These are phyloP conservation scores for Mycena indigotica DNA, from an alignment of 768 basidiomycete genomes.

Conservation along the genomic window DNA sequence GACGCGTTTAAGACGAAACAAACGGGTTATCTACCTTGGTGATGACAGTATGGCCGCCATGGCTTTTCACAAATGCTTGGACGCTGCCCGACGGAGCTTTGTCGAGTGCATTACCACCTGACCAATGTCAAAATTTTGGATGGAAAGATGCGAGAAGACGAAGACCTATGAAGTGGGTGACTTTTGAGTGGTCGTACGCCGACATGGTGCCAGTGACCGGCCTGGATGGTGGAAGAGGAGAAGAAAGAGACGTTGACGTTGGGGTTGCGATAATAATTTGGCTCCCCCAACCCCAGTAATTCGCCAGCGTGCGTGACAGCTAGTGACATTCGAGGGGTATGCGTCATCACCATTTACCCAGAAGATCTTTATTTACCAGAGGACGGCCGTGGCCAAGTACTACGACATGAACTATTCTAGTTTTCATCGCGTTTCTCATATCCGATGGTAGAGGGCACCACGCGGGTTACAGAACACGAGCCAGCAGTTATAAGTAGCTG, in stretches of 20 bases:
- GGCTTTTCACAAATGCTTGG: conserved; percentile 84
- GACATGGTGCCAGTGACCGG: conserved; percentile 39
- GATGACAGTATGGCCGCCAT: conserved; percentile 98
- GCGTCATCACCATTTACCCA: no score
- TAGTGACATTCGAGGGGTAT: no score
- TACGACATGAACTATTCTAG: no score
- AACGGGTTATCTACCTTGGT: conserved; percentile 71
- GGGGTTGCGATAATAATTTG: no score
- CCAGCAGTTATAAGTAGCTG: neutral
- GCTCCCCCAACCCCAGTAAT: no score
- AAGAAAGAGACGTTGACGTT: neutral
- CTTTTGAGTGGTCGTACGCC: conserved; percentile 55
- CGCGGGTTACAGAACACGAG: neutral
- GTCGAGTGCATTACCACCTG: conserved; percentile 92
- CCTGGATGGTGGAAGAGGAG: neutral
- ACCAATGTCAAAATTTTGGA: conserved; percentile 19
- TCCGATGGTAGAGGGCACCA: neutral
- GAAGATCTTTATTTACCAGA: no score
- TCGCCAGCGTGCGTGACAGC: no score
- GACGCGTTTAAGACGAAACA: conserved; percentile 4
- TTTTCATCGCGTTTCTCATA: neutral
- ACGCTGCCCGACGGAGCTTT: conserved; percentile 78
- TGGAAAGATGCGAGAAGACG: conserved; percentile 14
- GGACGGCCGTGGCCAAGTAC: no score
- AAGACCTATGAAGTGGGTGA: conserved; percentile 57